Percentiles rank a stretch among this genome's conserved stretches.
These are phyloP conservation scores for Biscogniauxia mediterranea DNA, from an alignment of 2,329 filamentous ascomycete genomes.

Conservation along the genomic window DNA sequence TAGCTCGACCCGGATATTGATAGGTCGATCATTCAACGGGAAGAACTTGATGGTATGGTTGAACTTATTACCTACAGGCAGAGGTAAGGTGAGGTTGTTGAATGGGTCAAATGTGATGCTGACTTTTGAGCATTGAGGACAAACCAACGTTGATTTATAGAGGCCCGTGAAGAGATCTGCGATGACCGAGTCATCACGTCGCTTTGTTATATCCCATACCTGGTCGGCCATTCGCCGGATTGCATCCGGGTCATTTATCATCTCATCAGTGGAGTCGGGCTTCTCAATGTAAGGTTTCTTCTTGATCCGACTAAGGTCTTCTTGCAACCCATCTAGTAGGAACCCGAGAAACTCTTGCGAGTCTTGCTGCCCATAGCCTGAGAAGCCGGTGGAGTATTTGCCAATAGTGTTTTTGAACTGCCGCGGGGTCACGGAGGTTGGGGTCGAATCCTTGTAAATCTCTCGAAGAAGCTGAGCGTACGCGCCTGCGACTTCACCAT, in stretches of 20 bases:
- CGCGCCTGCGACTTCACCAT: conserved; percentile 80
- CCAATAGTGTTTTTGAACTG: conserved; percentile 83
- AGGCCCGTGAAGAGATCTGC: conserved; percentile 95
- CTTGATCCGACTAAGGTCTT: conserved; percentile 88
- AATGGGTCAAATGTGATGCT: conserved; percentile 99
- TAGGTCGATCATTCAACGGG: conserved; percentile 68
- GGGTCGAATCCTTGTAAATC: conserved; percentile 69
- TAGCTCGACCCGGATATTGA: conserved; percentile 74
- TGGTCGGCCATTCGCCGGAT: conserved; percentile 83
- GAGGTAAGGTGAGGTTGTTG: conserved; percentile 86
- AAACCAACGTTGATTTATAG: conserved; percentile 97
- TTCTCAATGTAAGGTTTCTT: conserved; percentile 98
- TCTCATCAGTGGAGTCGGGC: conserved; percentile 95
- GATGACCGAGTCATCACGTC: conserved; percentile 90
- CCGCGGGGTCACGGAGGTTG: conserved; percentile 70
- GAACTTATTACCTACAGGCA: conserved; percentile 86
- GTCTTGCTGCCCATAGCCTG: conserved; percentile 93
- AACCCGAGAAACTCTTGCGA: conserved; percentile 97
- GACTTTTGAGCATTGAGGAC: conserved; percentile 86
- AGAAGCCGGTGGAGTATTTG: conserved; percentile 79
- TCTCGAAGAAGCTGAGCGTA: conserved; percentile 75
- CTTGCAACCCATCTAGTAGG: conserved; percentile 88
- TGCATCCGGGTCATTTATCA: conserved; percentile 77
- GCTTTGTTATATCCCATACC: conserved; percentile 89
- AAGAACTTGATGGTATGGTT: conserved; percentile 72